Percentiles rank a stretch among this genome's conserved stretches.
Conservation (phyloP, 208 protist species). For the Leishmania amazonensis region DNA sequence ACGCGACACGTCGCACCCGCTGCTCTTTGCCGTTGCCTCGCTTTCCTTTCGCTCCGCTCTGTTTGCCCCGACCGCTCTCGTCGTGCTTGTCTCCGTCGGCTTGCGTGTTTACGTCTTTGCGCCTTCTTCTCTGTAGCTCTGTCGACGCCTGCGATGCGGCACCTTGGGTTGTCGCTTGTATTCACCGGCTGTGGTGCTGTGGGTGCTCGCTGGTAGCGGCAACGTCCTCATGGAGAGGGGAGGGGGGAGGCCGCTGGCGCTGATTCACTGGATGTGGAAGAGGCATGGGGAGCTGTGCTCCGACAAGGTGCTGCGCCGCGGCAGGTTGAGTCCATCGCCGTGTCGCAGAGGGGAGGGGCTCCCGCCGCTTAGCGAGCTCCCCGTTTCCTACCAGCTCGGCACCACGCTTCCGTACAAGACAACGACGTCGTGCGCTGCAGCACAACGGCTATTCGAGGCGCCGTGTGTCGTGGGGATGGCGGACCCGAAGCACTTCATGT, state of each 20-base stretch:
- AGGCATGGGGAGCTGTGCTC: constrained; percentile 38
- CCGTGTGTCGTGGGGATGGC: constrained; percentile 41
- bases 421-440: constrained; percentile 10
- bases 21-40: no score
- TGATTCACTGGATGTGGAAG: constrained; percentile 57
- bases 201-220: constrained; percentile 16
- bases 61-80: no score
- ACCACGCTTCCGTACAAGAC: constrained; percentile 43
- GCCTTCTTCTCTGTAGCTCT: neutral
- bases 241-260: constrained; percentile 46
- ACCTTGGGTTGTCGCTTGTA: constrained; percentile 25
- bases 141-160: constrained; percentile 7
- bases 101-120: no score
- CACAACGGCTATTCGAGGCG: constrained; percentile 31
- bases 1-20: no score
- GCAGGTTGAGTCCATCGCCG: constrained; percentile 33
- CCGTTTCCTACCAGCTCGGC: constrained; percentile 37
- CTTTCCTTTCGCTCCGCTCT: no score
- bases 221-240: constrained; percentile 12
- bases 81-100: no score
- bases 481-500: constrained; percentile 47
- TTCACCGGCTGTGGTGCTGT: constrained; percentile 10
- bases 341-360: constrained; percentile 6
- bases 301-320: constrained; percentile 21
- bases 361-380: constrained; percentile 31